Percentiles rank a stretch among this genome's conserved stretches.
phyloP scores from a whole-genome alignment of 495 filamentous ascomycete genomes.

The Annulohypoxylon moriforme region DNA sequence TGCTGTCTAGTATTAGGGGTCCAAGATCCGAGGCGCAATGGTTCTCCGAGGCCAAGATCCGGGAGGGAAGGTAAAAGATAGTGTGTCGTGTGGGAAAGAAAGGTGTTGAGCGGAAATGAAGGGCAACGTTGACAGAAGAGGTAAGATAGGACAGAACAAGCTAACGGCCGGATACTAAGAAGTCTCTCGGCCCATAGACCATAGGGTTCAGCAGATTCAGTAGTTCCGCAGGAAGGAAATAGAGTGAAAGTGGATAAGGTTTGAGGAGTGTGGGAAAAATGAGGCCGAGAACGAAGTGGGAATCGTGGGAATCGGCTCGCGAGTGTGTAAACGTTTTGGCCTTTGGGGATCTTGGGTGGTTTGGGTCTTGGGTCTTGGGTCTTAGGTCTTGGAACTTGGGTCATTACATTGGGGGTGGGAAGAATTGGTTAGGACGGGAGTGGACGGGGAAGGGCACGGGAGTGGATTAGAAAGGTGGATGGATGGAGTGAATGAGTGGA shows the following conservation, averaged over 20 bases:
- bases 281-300: slow-evolving; percentile 46
- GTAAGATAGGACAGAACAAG: slow-evolving; percentile 34
- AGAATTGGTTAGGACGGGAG: slow-evolving; percentile 20
- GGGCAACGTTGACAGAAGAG: slow-evolving; percentile 36
- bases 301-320: slow-evolving; percentile 42
- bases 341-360: slow-evolving; percentile 12
- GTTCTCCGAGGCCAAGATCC: slow-evolving; percentile 24
- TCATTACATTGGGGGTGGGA: background rate
- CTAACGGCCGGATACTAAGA: slow-evolving; percentile 31
- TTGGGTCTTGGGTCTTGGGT: background rate
- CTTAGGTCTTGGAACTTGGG: slow-evolving; percentile 2
- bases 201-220: background rate
- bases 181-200: slow-evolving; percentile 36
- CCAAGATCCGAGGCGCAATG: slow-evolving; percentile 30
- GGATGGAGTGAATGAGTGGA: background rate
- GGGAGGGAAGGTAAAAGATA: slow-evolving; percentile 18
- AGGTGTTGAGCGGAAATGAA: slow-evolving; percentile 19
- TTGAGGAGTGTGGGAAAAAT: slow-evolving; percentile 41
- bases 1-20: slow-evolving; percentile 23
- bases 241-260: slow-evolving; percentile 30
- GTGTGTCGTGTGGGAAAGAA: slow-evolving; percentile 22
- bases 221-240: slow-evolving; percentile 19
- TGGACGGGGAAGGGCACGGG: slow-evolving; percentile 23
- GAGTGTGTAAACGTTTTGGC: slow-evolving; percentile 10
- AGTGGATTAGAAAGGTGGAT: slow-evolving; percentile 24